Conservation (phyloP, 2,329 filamentous ascomycete genomes). For the Elsinoe australis region DNA sequence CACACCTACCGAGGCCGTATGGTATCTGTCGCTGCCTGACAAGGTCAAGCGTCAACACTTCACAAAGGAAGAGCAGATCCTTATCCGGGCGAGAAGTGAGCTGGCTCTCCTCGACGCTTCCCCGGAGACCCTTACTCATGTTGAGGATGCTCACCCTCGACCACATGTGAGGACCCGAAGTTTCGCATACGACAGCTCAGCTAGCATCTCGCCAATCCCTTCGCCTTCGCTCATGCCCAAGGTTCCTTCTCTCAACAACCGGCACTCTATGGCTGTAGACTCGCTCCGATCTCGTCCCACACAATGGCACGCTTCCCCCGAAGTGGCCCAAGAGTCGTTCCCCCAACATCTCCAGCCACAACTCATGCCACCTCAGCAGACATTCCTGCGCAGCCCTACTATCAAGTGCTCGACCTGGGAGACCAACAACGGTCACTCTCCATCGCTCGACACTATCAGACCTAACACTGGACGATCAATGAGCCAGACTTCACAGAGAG, state of each 20-base stretch:
- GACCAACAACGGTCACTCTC: background rate
- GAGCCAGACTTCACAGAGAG: constrained; percentile 10
- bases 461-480: constrained; percentile 8
- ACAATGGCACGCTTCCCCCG: constrained; percentile 6
- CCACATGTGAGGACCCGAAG: constrained; percentile 13
- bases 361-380: constrained; percentile 4
- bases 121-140: constrained; percentile 10
- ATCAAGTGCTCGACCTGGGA: constrained; percentile 4
- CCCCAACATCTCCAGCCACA: constrained; percentile 12
- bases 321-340: constrained; percentile 6
- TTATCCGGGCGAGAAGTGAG: constrained; percentile 49
- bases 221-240: constrained; percentile 7
- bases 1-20: constrained; percentile 47
- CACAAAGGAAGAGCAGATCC: constrained; percentile 61
- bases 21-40: constrained; percentile 63
- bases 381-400: constrained; percentile 13
- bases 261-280: constrained; percentile 5
- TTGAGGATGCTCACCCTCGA: constrained; percentile 10
- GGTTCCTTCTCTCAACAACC: constrained; percentile 1
- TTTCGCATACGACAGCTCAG: constrained; percentile 7
- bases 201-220: constrained; percentile 5
- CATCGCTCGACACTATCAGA: background rate
- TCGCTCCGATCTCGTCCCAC: background rate
- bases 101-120: constrained; percentile 25
- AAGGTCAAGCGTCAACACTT: constrained; percentile 66